A percentile compares a stretch with the other conserved stretches of the same genome.
Evolutionary conservation across 345 rosid species (phyloP).

Genomic region (Conringia planisiliqua): DNA sequence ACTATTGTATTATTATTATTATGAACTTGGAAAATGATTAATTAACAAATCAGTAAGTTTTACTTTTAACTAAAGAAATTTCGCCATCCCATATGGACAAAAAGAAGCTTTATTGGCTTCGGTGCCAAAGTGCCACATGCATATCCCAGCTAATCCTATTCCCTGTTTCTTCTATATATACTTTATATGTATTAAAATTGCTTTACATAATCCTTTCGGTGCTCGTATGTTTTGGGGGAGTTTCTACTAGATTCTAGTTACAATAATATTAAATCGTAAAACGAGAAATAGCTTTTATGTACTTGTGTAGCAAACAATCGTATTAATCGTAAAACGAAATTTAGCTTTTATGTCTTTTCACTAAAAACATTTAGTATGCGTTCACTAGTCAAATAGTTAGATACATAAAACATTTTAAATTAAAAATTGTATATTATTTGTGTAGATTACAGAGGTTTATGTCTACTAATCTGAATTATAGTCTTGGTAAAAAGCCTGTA

Average conservation of each 20-base stretch:
- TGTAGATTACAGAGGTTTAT: background rate
- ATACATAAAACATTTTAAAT: background rate
- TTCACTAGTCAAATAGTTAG: background rate
- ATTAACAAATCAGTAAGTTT: background rate
- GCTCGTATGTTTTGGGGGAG: background rate
- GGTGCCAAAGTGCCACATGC: conserved; percentile 28
- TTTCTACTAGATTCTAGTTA: background rate
- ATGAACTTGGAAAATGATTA: background rate
- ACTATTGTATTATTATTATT: background rate
- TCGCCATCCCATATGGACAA: conserved; percentile 35
- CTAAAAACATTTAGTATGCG: background rate
- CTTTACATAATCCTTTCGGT: background rate
- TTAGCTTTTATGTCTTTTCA: background rate
- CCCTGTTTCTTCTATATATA: background rate
- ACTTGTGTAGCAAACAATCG: background rate
- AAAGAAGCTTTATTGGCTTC: conserved; percentile 39
- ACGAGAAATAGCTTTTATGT: background rate
- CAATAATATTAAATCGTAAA: background rate
- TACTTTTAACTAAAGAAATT: background rate
- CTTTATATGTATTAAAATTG: background rate
- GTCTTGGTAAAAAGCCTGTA: background rate
- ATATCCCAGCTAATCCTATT: conserved; percentile 21
- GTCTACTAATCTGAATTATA: too few relatives aligned
- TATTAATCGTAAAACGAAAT: background rate
- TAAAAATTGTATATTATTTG: background rate